These are phyloP conservation scores for Poa annua DNA, from an alignment of 176 grass and related monocot species.

Conservation along the genomic window DNA sequence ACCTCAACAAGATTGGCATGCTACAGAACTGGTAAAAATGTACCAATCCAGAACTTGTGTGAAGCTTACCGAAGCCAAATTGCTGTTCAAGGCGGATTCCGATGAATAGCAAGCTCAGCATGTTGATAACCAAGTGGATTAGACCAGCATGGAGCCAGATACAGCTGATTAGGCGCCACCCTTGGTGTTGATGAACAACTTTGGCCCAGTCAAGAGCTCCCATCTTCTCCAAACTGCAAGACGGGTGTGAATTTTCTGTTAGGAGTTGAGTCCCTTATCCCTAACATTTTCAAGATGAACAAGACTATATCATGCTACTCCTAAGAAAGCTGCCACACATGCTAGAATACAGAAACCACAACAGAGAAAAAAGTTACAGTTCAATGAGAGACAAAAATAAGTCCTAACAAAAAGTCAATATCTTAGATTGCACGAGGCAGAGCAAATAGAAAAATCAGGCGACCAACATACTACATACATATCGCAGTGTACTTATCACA, in stretches of 20 bases:
- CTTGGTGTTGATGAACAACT: conserved; percentile 78
- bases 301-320: background rate
- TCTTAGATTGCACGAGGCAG: background rate
- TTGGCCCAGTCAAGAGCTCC: conserved; percentile 92
- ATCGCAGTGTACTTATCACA: background rate
- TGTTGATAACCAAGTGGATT: conserved; percentile 84
- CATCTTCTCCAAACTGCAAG: conserved; percentile 80
- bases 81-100: conserved; percentile 94
- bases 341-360: background rate
- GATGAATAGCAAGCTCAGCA: conserved; percentile 90
- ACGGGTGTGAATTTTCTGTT: background rate
- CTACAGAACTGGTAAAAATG: background rate
- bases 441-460: background rate
- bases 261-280: conserved; percentile 20
- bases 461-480: conserved; percentile 1
- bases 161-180: conserved; percentile 82
- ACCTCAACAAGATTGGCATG: background rate
- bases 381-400: background rate
- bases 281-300: conserved; percentile 11
- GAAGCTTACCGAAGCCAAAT: conserved; percentile 86
- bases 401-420: background rate
- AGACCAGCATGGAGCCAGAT: conserved; percentile 89
- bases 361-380: conserved; percentile 3
- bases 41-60: background rate
- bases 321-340: background rate